These are phyloP conservation scores for Schrenkiella parvula DNA, from an alignment of 345 rosid species.

Conservation along the genomic window DNA sequence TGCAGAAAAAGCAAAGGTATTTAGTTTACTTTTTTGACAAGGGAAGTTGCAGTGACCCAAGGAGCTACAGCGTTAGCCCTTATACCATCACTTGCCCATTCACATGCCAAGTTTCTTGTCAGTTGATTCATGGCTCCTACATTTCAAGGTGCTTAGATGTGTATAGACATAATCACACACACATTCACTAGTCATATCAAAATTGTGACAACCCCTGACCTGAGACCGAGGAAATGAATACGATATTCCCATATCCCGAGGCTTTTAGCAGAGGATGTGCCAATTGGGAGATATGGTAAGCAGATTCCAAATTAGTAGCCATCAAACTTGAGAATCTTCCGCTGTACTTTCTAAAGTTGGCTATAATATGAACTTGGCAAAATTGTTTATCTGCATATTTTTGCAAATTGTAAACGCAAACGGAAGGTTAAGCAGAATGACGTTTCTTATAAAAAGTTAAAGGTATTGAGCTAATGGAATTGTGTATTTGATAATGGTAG, in stretches of 20 bases:
- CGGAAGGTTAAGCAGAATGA: not conserved
- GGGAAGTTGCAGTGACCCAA: slow-evolving; percentile 20
- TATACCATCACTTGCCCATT: slow-evolving; percentile 21
- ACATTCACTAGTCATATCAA: not conserved
- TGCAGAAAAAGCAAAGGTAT: not conserved
- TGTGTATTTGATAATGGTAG: too few relatives aligned
- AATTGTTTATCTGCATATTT: slow-evolving; percentile 49
- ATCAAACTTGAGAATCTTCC: slow-evolving; percentile 19
- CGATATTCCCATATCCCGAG: slow-evolving; percentile 47
- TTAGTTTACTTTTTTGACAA: not conserved
- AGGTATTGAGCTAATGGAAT: too few relatives aligned
- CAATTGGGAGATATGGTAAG: slow-evolving; percentile 26
- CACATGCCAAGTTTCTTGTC: slow-evolving; percentile 26
- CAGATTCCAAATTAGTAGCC: slow-evolving; percentile 25
- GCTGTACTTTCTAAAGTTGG: slow-evolving; percentile 29
- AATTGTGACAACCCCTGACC: slow-evolving; percentile 35
- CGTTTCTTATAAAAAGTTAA: not conserved
- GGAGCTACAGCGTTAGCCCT: slow-evolving; percentile 25
- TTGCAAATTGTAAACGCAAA: not conserved
- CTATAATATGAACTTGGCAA: slow-evolving; percentile 39
- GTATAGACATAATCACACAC: not conserved
- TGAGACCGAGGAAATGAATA: slow-evolving; percentile 46
- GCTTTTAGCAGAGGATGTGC: slow-evolving; percentile 30
- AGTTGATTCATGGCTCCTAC: slow-evolving; percentile 32
- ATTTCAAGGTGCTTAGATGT: not conserved